These are phyloP conservation scores for Lodderomyces beijingensis DNA, from an alignment of 1,139 yeast species.

Conservation along the genomic window DNA sequence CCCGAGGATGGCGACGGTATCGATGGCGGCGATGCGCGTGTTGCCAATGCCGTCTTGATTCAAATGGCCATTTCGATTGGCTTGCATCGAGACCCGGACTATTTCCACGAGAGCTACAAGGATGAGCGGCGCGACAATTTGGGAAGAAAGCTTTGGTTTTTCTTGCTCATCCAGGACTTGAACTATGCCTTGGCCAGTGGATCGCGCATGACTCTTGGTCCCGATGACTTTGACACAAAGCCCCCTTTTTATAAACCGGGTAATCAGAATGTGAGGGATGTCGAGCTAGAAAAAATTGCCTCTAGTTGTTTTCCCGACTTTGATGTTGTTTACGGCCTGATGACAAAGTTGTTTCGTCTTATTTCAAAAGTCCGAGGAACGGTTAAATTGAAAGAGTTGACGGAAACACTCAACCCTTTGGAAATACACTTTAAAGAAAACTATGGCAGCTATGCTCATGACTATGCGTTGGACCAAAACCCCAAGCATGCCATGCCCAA, in stretches of 20 bases:
- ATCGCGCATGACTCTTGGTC: slow-evolving; percentile 27
- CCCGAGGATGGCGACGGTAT: slow-evolving; percentile 50
- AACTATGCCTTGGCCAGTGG: slow-evolving; percentile 37
- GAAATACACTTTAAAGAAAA: slow-evolving; percentile 17
- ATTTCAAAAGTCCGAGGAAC: slow-evolving; percentile 19
- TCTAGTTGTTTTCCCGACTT: slow-evolving; percentile 16
- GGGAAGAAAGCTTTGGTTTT: slow-evolving; percentile 33
- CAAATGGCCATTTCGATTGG: slow-evolving; percentile 45
- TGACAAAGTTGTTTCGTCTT: slow-evolving; percentile 16
- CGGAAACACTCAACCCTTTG: slow-evolving; percentile 14
- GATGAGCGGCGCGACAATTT: slow-evolving; percentile 26
- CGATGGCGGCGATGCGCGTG: slow-evolving; percentile 46
- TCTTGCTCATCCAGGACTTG: slow-evolving; percentile 32
- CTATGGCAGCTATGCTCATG: slow-evolving; percentile 9
- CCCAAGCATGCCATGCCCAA: slow-evolving; percentile 9
- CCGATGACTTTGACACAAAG: slow-evolving; percentile 30
- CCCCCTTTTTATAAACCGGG: slow-evolving; percentile 29
- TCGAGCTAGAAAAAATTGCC: slow-evolving; percentile 21
- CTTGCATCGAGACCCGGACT: slow-evolving; percentile 39
- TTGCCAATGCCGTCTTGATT: slow-evolving; percentile 32
- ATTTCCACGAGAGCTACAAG: slow-evolving; percentile 17
- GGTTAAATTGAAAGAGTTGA: slow-evolving; percentile 18
- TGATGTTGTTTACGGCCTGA: slow-evolving; percentile 15
- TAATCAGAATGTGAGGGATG: slow-evolving; percentile 25
- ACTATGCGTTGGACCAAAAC: slow-evolving; percentile 3